Base-by-base conservation (phyloP, 306 rosid species). In the Castanea crenata region DNA sequence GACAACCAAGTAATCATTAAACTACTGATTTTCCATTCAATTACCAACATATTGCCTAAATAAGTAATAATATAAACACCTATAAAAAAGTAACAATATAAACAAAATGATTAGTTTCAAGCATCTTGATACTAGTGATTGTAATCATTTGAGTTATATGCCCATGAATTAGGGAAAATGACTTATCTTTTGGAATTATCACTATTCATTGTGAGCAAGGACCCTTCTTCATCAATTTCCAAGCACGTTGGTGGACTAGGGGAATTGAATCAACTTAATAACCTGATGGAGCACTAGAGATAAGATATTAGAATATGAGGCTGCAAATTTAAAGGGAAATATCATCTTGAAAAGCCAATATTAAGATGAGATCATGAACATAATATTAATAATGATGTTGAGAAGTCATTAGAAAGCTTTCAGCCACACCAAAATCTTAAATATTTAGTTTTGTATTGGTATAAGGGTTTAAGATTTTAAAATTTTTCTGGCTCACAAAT, bases 71-170 rank as follows among this genome's bases (percentile, higher is more conserved):
- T 27, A 27, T 27, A 27, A 27, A 27, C 2, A 27, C 29, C 29
- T 27, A 27, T 27, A 27, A 27, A 27, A 27, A 27, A 27, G 29
- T 27, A 27, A 1, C 2, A 27, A 27, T 27, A 27, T 27, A 27
- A 27, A 27, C 29, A 27, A 27, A 27, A 27, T 27, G 29, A 55
- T 29, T 0, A 71, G 62, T 74, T 80, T 85, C 7, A 41, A 78
- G 64, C 83, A 85, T 71, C 79, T 85, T 74, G 83, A 78, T 59
- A 35, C 74, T 76, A n/a, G 49, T 35, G 61, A 27, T 23, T 83
- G 86, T 20, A 3, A 11, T 25, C 11, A 9, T 3, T 81, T 81
- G 72, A 46, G 1, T 12, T 54, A 59, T 59, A 59, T 85, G 85
- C 88, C 85, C 0, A 4, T 5, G 88, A 72, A 61, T 44, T 81